Conservation (phyloP, 2,329 filamentous ascomycete genomes). For the Sporothrix curviconia region DNA sequence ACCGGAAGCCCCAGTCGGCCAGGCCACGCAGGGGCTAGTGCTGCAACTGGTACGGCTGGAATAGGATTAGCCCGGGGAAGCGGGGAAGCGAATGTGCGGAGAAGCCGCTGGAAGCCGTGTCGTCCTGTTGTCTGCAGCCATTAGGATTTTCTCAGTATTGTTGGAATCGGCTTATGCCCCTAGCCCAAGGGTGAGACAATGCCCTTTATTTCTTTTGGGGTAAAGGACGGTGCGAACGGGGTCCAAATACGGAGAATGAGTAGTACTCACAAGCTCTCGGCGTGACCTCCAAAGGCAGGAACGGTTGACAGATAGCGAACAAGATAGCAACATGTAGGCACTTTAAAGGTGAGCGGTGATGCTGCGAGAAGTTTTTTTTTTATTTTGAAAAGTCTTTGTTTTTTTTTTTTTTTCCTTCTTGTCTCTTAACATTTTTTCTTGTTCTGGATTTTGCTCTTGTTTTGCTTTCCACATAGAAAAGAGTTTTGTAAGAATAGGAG, state of each 20-base stretch:
- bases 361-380: background rate
- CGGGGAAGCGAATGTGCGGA: background rate
- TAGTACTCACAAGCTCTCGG: background rate
- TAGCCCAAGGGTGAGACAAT: background rate
- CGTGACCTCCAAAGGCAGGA: background rate
- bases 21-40: background rate
- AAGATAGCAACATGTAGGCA: background rate
- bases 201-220: background rate
- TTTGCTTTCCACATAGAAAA: background rate
- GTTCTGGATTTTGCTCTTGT: background rate
- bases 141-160: background rate
- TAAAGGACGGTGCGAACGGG: background rate
- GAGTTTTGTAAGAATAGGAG: background rate
- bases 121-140: background rate
- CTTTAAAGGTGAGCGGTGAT: background rate
- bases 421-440: background rate
- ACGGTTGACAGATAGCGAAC: background rate
- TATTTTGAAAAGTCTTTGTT: background rate
- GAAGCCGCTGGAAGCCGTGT: slow-evolving; percentile 5
- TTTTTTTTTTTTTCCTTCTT: background rate
- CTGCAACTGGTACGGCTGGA: background rate
- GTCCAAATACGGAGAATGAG: too few relatives aligned
- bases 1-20: background rate
- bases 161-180: background rate
- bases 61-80: background rate